Base-by-base conservation (phyloP, 2,329 filamentous ascomycete genomes). In the Ceratocystis diversiconidia region DNA sequence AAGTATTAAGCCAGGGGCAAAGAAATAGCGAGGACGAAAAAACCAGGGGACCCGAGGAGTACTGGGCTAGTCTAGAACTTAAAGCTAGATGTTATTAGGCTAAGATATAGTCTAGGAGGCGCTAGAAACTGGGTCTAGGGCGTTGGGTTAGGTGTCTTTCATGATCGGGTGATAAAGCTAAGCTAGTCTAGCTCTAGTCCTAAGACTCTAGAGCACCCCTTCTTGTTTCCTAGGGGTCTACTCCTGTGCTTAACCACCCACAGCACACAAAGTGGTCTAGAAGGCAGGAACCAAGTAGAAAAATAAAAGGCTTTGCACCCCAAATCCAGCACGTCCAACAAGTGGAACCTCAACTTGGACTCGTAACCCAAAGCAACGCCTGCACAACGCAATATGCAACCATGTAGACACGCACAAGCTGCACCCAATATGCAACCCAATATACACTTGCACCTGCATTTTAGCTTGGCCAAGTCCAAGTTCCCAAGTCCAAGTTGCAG, bases 281-380 rank as follows among this genome's bases (percentile, higher is more conserved):
- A 46, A 43, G 19, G 19, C 19, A 25, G 60, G 60, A 43, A 61
- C 5, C 1, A 28, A 8, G 22, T 5, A 52, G 50, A 50, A 22
- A 52, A 63, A 28, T 22, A 22, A 10, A 28, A 12, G 19, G 22
- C 36, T 41, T 41, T 1, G 4, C 36, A 41, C 10, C 36, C 36
- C 36, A 41, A 15, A 25, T 17, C n/a, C 17, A 59, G 22, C n/a
- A 36, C 30, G 55, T 36, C 8, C 55, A 28, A 59, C 55, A 36
- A 41, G 55, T 59, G 55, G 28, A 59, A 59, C 55, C 55, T 59
- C 12, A n/a, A n/a, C 28, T 7, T 59, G 55, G 55, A 59, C 55
- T 59, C 55, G 55, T 59, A 8, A 25, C 55, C 55, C 15, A 59
- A 36, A 36, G 32, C 28, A 59, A 25, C 28, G 32, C 28, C 15